Base-by-base conservation (phyloP, 2,329 filamentous ascomycete species). In the Fusarium proliferatum region DNA sequence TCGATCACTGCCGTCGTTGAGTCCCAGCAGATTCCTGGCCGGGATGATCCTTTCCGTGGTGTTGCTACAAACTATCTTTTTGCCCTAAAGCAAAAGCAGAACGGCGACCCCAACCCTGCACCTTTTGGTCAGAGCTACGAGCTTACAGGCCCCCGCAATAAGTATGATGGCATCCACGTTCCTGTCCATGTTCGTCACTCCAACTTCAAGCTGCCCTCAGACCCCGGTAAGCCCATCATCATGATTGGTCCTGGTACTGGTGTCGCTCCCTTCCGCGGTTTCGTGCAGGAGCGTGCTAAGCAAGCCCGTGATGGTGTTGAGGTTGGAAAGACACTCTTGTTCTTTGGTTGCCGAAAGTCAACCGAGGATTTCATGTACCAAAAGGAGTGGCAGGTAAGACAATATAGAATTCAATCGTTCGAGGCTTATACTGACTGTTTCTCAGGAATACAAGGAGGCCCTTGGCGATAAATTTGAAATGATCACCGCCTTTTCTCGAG, bases 181-280 rank as follows among this genome's bases (percentile, higher is more conserved):
- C 96, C 96, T 6, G 94, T 99, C 19, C 96, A 99, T 81, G 91
- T 99, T 67, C 94, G 96, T 74, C 96, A 98, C 85, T 98, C 96
- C 74, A 99, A 98, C 87, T 99, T 99, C 90, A 98, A 98, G 87
- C 90, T 99, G 36, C 96, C 96, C 13, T 98, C 96, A 21, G 95
- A 99, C 79, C 95, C 96, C 8, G 90, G 93, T 55, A 97, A 97
- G 85, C 96, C 96, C 36, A 87, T 99, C 77, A 97, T 99, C 82
- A 95, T 98, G 91, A 91, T 98, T 77, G 96, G 96, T 30, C 96
- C 96, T 17, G 96, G 96, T 80, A 98, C 96, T 60, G 96, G 96
- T 86, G 95, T 98, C 62, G 96, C 96, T 33, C 96, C 96, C 23
- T 98, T 99, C 91, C 92, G 96, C 76, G 96, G 89, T 11, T 99